Percentiles rank a stretch among this genome's conserved stretches.
These are phyloP conservation scores for Brassica balearica DNA, from an alignment of 441 rosid species.

Conservation along the genomic window DNA sequence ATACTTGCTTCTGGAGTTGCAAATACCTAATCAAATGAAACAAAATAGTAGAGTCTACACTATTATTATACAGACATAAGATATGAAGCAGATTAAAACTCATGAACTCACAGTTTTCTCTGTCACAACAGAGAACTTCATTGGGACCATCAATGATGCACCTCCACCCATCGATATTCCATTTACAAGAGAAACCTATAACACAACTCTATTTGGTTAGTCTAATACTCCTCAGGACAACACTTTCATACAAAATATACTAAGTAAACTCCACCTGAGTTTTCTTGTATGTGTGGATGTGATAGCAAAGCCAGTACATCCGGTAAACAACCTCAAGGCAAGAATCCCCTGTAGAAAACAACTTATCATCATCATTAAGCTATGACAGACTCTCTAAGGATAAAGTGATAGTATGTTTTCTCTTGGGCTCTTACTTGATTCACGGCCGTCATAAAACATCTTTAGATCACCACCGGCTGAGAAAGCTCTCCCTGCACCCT, in stretches of 20 bases:
- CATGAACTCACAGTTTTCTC: conserved; percentile 80
- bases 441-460: conserved; percentile 83
- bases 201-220: conserved; percentile 5
- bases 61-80: not conserved
- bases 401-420: conserved; percentile 19
- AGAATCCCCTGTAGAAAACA: conserved; percentile 70
- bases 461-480: conserved; percentile 97
- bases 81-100: conserved; percentile 6
- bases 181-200: conserved; percentile 79
- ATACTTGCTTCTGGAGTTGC: conserved; percentile 94
- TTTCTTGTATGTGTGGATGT: conserved; percentile 88
- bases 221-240: not conserved
- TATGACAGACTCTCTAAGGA: not conserved
- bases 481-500: conserved; percentile 95
- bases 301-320: conserved; percentile 95
- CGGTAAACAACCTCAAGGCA: conserved; percentile 90
- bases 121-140: conserved; percentile 91
- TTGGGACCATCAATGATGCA: conserved; percentile 86
- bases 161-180: conserved; percentile 98
- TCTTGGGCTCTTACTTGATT: conserved; percentile 56
- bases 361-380: not conserved
- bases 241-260: not conserved
- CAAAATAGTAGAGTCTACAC: not conserved
- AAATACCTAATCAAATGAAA: conserved; percentile 61
- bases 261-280: conserved; percentile 56